Percentiles rank a stretch among this genome's conserved stretches.
These are phyloP conservation scores for Podaxis sp. DNA, from an alignment of 768 basidiomycete genomes.

Conservation along the genomic window DNA sequence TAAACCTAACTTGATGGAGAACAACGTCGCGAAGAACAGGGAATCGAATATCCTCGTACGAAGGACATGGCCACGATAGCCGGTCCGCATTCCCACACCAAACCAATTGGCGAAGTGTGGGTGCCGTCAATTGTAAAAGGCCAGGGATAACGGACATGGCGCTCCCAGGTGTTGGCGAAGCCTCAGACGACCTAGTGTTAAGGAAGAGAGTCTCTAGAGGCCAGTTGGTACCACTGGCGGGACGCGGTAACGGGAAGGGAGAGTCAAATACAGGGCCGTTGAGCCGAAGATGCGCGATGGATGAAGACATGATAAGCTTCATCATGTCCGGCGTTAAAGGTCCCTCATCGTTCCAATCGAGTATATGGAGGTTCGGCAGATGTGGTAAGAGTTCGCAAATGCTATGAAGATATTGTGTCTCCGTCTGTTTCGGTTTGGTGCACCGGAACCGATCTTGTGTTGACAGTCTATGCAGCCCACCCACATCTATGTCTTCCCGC, in stretches of 20 bases:
- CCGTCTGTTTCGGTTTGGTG: not conserved
- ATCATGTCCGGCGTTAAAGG: slow-evolving; percentile 17
- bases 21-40: slow-evolving; percentile 20
- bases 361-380: slow-evolving; percentile 25
- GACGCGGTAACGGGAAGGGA: not conserved
- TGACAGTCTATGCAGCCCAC: not conserved
- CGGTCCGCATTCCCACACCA: slow-evolving; percentile 18
- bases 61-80: slow-evolving; percentile 4
- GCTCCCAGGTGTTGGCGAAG: not conserved
- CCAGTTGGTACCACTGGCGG: not conserved
- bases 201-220: slow-evolving; percentile 19
- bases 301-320: slow-evolving; percentile 16
- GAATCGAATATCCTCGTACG: slow-evolving; percentile 13
- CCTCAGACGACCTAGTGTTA: slow-evolving; percentile 13
- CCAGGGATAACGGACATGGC: slow-evolving; percentile 8
- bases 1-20: slow-evolving; percentile 16
- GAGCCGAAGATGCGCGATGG: slow-evolving; percentile 25
- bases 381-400: slow-evolving; percentile 17
- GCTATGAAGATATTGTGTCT: slow-evolving; percentile 5
- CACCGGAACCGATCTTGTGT: not conserved
- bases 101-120: slow-evolving; percentile 21
- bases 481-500: not conserved
- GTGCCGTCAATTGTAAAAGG: slow-evolving; percentile 12
- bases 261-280: slow-evolving; percentile 13
- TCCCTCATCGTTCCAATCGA: slow-evolving; percentile 24